Conservation (phyloP, 2,329 filamentous ascomycete genomes). For the Blastomyces percursus region DNA sequence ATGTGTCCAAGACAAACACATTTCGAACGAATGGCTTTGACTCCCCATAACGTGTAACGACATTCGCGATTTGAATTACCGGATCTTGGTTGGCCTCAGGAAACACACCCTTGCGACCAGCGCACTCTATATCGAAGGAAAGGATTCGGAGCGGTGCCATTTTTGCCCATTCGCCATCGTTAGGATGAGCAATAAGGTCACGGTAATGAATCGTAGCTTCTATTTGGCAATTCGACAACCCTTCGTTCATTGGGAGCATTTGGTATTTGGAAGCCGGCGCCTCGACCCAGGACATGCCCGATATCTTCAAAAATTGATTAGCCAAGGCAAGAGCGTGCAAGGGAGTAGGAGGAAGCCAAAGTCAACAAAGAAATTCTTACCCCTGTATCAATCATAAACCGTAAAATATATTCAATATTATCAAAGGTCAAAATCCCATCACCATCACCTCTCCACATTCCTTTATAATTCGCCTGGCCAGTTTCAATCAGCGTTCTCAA, state of each 20-base stretch:
- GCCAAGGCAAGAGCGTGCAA: not conserved
- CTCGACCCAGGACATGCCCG: constrained; percentile 97
- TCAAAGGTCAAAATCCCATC: constrained; percentile 80
- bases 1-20: constrained; percentile 88
- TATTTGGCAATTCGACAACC: constrained; percentile 91
- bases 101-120: constrained; percentile 93
- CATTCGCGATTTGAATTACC: constrained; percentile 95
- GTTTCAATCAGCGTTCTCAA: constrained; percentile 66
- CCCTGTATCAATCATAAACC: constrained; percentile 97
- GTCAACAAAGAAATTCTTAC: constrained; percentile 34
- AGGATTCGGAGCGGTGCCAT: constrained; percentile 89
- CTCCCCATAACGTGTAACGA: constrained; percentile 90
- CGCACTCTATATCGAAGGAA: constrained; percentile 98
- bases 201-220: constrained; percentile 76
- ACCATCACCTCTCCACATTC: constrained; percentile 64
- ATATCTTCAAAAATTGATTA: constrained; percentile 43
- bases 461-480: constrained; percentile 74
- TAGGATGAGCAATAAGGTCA: constrained; percentile 74
- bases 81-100: constrained; percentile 85
- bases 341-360: not conserved
- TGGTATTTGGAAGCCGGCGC: constrained; percentile 54
- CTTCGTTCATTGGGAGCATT: constrained; percentile 53
- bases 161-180: constrained; percentile 92
- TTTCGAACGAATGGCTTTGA: constrained; percentile 92
- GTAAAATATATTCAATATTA: constrained; percentile 85